Evolutionary conservation across 75 land plant species (phyloP), one percentile per base, ranked within the genome.

Genomic region (Pinus albicaulis): DNA sequence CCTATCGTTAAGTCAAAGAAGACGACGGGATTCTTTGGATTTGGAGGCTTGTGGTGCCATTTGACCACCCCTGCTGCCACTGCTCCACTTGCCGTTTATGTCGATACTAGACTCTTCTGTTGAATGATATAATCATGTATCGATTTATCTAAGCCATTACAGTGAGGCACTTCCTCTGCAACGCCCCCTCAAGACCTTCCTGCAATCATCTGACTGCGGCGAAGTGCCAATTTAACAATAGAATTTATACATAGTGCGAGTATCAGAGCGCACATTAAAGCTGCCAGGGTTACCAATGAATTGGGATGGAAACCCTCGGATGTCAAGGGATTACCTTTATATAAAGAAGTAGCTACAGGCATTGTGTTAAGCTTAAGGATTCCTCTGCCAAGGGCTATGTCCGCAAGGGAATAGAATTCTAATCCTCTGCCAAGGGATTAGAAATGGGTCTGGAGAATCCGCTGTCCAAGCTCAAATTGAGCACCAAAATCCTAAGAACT

Each of bases 1-100:
- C 86, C 79, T 57, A 84, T 84, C 36, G 82, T 76, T 20, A 84
- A 73, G 56, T 84, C 82, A 52, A 84, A 80, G 76, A 80, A 84
- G 80, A 84, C 86, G 55, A 76, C 72, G 0, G 79, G 86, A 36
- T 84, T 84, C 72, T 79, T 83, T 3, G 82, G 61, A 61, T 79
- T 83, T 56, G 1, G 57, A 56, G 57, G 57, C 15, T 56, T 56
- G 2, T 56, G 2, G 57, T 56, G 2, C 57, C 57, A 56, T 56
- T 56, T 2, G 11, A 56, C 57, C 57, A 56, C 57, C 15, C 57
- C 2, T 56, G 31, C 0, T 28, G 31, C 1, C 1, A 1, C 1
- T 28, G 0, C 31, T 28, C 31, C 31, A 28, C 31, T 28, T 28
- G 31, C 31, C 31, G 1, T 28, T 28, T 28, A 28, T 28, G 31